Evolutionary conservation across 768 basidiomycete species (phyloP).

Genomic region (Daedaleopsis nitida): DNA sequence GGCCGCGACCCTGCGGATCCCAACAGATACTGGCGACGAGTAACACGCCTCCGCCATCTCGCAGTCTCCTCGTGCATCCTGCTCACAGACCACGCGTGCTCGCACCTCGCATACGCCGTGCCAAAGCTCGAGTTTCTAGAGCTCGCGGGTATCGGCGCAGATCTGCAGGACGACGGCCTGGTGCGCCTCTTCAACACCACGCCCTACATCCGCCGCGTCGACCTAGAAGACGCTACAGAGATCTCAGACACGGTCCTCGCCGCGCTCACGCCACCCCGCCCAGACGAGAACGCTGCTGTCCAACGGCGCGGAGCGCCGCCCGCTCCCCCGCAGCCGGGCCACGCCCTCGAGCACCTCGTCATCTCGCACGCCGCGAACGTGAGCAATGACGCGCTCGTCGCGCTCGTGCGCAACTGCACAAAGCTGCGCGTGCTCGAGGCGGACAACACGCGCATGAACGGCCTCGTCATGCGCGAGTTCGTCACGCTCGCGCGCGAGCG

Average conservation of each 20-base stretch:
- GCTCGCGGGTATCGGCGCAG: constrained; percentile 70
- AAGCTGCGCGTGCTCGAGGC: constrained; percentile 69
- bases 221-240: constrained; percentile 81
- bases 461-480: constrained; percentile 65
- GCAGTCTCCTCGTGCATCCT: constrained; percentile 69
- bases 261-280: constrained; percentile 54
- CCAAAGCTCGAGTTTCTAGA: constrained; percentile 80
- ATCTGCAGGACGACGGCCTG: constrained; percentile 74
- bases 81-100: constrained; percentile 75
- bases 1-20: constrained; percentile 59
- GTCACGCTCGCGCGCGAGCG: constrained; percentile 56
- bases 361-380: constrained; percentile 69
- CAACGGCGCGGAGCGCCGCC: constrained; percentile 21
- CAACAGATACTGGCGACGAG: constrained; percentile 53
- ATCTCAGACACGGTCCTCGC: constrained; percentile 75
- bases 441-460: constrained; percentile 77
- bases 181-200: constrained; percentile 68
- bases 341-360: constrained; percentile 69
- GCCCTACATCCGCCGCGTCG: constrained; percentile 71
- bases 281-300: constrained; percentile 20
- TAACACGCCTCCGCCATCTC: constrained; percentile 74
- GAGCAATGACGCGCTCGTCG: constrained; percentile 61
- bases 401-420: constrained; percentile 65
- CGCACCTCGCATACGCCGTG: constrained; percentile 67
- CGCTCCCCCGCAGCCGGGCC: constrained; percentile 50